Percentiles rank a stretch among this genome's conserved stretches.
Conservation (phyloP, 257 asterid species). For the Dorcoceras hygrometricum region DNA sequence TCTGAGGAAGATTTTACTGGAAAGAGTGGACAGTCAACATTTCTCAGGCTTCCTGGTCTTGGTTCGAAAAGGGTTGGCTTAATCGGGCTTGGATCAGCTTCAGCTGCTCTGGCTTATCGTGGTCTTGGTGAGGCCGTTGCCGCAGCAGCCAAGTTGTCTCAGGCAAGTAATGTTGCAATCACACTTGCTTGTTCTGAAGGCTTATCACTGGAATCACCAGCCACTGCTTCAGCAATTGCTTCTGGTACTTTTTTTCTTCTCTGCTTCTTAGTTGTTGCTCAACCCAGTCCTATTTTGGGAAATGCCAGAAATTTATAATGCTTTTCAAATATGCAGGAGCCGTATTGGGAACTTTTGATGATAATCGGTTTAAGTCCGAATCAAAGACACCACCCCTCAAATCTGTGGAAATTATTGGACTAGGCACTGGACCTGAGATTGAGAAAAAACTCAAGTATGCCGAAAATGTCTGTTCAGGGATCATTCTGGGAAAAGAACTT, state of each 20-base stretch:
- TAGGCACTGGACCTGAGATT: conserved; percentile 84
- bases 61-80: conserved; percentile 77
- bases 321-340: conserved; percentile 49
- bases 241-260: conserved; percentile 43
- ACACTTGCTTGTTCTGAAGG: conserved; percentile 74
- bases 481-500: conserved; percentile 82
- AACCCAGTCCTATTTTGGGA: conserved; percentile 12
- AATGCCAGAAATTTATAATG: conserved; percentile 13
- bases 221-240: conserved; percentile 77
- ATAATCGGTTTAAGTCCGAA: conserved; percentile 81
- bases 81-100: conserved; percentile 75
- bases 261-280: background rate
- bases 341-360: conserved; percentile 78
- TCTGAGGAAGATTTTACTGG: conserved; percentile 88
- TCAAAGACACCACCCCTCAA: conserved; percentile 59
- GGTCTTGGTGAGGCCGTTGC: conserved; percentile 94
- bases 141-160: conserved; percentile 75
- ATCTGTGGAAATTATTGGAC: conserved; percentile 86
- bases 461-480: conserved; percentile 68
- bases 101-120: conserved; percentile 56
- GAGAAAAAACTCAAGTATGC: conserved; percentile 83
- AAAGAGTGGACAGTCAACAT: conserved; percentile 79
- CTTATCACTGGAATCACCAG: conserved; percentile 49
- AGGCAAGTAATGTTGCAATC: conserved; percentile 71
- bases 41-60: conserved; percentile 73